Percentiles rank a stretch among this genome's conserved stretches.
Evolutionary conservation across 2,329 filamentous ascomycete genomes (phyloP).

Genomic region (Phyllosticta paracitricarpa): DNA sequence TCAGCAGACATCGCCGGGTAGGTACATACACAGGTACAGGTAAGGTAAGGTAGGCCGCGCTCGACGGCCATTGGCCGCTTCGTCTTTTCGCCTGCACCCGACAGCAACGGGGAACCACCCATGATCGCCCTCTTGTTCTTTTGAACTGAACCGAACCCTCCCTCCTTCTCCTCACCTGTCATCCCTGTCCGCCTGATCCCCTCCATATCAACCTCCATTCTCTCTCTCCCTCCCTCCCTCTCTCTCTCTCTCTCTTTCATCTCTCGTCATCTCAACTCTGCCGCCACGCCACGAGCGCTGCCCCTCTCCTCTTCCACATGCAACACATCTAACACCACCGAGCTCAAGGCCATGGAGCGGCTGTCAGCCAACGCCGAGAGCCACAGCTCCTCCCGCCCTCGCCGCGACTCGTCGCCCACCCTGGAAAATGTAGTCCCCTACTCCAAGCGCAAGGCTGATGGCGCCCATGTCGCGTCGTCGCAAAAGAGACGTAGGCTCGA

Average conservation of each 20-base stretch:
- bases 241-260: neutral
- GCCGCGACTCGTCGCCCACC: neutral
- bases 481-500: constrained; percentile 26
- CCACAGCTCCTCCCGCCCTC: constrained; percentile 1
- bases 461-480: constrained; percentile 13
- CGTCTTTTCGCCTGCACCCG: neutral
- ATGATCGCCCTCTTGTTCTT: neutral
- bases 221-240: neutral
- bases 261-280: neutral
- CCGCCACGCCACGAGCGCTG: neutral
- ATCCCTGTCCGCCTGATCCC: neutral
- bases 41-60: no score
- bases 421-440: neutral
- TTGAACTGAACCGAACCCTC: neutral
- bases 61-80: neutral
- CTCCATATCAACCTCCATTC: neutral
- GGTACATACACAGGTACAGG: no score
- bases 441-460: constrained; percentile 28
- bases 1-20: neutral
- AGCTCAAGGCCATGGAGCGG: constrained; percentile 7
- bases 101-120: neutral
- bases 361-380: neutral
- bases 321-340: neutral
- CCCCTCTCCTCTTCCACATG: neutral
- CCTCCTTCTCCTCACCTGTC: neutral